These are phyloP conservation scores for Ophiostoma sp. DNA, from an alignment of 2,329 filamentous ascomycete species.

Conservation along the genomic window DNA sequence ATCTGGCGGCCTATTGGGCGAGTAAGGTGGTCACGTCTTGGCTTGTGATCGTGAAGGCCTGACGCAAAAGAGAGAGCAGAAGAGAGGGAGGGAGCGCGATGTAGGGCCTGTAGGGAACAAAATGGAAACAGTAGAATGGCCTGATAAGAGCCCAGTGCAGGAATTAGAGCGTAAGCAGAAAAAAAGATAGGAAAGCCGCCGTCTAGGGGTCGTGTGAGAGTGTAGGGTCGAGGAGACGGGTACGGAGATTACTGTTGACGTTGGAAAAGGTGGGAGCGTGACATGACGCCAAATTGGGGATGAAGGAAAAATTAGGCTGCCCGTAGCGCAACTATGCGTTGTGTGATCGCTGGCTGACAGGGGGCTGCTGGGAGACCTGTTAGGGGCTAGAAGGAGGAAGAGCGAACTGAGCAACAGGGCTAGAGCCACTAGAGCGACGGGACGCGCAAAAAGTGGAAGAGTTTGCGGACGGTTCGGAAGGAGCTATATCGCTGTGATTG, in stretches of 20 bases:
- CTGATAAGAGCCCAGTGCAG: not conserved
- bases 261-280: conserved; percentile 20
- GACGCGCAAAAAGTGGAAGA: conserved; percentile 8
- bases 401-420: not conserved
- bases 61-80: not conserved
- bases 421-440: not conserved
- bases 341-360: not conserved
- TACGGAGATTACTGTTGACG: conserved; percentile 13
- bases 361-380: not conserved
- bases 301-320: conserved; percentile 18
- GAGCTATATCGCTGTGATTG: conserved; percentile 31
- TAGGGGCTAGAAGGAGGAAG: not conserved
- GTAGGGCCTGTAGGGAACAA: not conserved
- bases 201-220: not conserved
- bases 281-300: conserved; percentile 22
- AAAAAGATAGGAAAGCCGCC: conserved; percentile 6
- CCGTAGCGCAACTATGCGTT: conserved; percentile 16
- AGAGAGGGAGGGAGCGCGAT: not conserved
- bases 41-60: conserved; percentile 21
- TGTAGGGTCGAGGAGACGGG: not conserved
- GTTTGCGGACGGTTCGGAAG: conserved; percentile 23
- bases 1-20: conserved; percentile 1
- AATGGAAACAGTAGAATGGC: not conserved
- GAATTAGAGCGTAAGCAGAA: not conserved
- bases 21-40: conserved; percentile 12